phyloP scores from a whole-genome alignment of 208 protist genomes.

The Trypanosoma vivax region DNA sequence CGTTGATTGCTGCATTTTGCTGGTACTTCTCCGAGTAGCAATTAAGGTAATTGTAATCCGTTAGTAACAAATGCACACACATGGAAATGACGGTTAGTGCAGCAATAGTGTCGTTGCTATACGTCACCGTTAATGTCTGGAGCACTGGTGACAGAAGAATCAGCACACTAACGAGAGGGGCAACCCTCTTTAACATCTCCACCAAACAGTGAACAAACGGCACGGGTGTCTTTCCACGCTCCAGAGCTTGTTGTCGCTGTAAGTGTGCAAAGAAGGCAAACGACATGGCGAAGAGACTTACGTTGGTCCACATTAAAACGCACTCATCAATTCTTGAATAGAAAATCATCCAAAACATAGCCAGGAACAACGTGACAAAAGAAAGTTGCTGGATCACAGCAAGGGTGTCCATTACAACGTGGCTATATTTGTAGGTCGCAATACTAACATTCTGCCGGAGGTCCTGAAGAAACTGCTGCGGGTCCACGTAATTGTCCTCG shows the following conservation, averaged over 20 bases:
- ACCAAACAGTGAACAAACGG: constrained; percentile 34
- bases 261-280: constrained; percentile 33
- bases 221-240: constrained; percentile 8
- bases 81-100: constrained; percentile 74
- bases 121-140: constrained; percentile 77
- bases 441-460: constrained; percentile 77
- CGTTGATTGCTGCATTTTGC: constrained; percentile 72
- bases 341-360: constrained; percentile 55
- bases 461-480: constrained; percentile 67
- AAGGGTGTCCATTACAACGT: constrained; percentile 77
- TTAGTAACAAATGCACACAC: constrained; percentile 65
- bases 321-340: constrained; percentile 20
- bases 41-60: constrained; percentile 86
- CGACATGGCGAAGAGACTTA: constrained; percentile 25
- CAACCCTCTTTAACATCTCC: constrained; percentile 39
- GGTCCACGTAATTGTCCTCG: constrained; percentile 90
- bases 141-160: constrained; percentile 74
- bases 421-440: constrained; percentile 58
- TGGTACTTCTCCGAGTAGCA: constrained; percentile 56
- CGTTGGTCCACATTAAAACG: constrained; percentile 57
- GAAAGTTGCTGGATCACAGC: constrained; percentile 83
- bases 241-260: constrained; percentile 18
- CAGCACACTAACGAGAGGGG: constrained; percentile 50
- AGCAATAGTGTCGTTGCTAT: constrained; percentile 88
- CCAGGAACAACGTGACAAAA: constrained; percentile 80